Evolutionary conservation across 139 green algal genomes (phyloP).

Genomic region (Tetradesmus obliquus): DNA sequence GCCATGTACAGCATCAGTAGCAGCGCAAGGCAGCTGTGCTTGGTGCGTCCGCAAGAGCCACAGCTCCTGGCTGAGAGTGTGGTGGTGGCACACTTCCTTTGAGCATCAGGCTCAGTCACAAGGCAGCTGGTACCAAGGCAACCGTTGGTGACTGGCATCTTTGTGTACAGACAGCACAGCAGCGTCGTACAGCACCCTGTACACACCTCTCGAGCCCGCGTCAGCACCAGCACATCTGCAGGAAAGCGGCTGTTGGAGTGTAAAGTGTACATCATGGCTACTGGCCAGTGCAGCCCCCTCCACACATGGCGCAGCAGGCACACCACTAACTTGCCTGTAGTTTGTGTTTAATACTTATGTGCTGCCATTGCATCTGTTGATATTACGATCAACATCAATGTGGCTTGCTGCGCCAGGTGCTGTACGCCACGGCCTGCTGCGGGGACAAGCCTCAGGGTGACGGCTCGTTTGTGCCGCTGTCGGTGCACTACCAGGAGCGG

Average conservation of each 20-base stretch:
- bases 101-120: not conserved
- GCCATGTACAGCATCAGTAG: not conserved
- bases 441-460: slow-evolving; percentile 64
- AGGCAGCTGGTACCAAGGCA: not conserved
- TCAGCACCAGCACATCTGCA: no score
- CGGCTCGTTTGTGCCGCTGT: slow-evolving; percentile 91
- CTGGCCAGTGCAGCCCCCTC: no score
- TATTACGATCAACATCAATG: no score
- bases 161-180: no score
- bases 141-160: no score
- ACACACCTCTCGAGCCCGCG: no score
- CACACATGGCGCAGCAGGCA: not conserved
- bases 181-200: no score
- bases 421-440: slow-evolving; percentile 94
- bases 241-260: no score
- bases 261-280: no score
- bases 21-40: not conserved
- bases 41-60: not conserved
- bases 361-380: no score
- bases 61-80: not conserved
- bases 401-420: slow-evolving; percentile 67
- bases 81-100: not conserved
- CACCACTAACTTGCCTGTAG: not conserved
- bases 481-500: slow-evolving; percentile 94
- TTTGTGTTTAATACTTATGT: not conserved